These are phyloP conservation scores for Aspergillus sp. DNA, from an alignment of 2,329 filamentous ascomycete species.

Conservation along the genomic window DNA sequence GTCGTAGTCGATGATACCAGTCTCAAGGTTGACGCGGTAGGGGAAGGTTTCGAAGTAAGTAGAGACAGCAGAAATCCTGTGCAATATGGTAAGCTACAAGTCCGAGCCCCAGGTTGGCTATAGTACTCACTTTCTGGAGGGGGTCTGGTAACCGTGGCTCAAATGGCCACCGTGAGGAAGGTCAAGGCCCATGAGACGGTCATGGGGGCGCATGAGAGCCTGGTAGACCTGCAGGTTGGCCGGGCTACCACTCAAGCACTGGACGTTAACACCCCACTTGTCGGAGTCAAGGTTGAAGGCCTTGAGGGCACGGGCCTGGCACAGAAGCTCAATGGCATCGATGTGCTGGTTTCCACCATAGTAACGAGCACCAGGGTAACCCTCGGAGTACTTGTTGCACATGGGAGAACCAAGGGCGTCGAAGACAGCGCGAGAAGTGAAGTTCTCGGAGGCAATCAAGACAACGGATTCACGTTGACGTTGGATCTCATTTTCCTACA, in stretches of 20 bases:
- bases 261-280: slow-evolving; percentile 99
- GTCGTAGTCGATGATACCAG: slow-evolving; percentile 93
- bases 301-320: slow-evolving; percentile 89
- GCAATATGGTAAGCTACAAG: not conserved
- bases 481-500: slow-evolving; percentile 85
- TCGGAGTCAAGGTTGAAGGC: slow-evolving; percentile 82
- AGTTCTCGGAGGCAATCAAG: slow-evolving; percentile 98
- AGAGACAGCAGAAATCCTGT: slow-evolving; percentile 89
- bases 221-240: slow-evolving; percentile 99
- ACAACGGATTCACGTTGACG: slow-evolving; percentile 98
- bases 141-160: slow-evolving; percentile 95
- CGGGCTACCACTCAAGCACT: slow-evolving; percentile 87
- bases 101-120: not conserved
- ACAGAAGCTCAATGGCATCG: slow-evolving; percentile 90
- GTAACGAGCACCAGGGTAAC: slow-evolving; percentile 96
- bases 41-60: slow-evolving; percentile 99
- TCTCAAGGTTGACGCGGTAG: slow-evolving; percentile 86
- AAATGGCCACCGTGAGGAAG: slow-evolving; percentile 94
- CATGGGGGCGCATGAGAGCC: slow-evolving; percentile 87
- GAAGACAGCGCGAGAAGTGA: slow-evolving; percentile 97
- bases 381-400: slow-evolving; percentile 99
- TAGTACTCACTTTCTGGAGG: slow-evolving; percentile 70
- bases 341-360: slow-evolving; percentile 99
- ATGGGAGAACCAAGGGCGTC: slow-evolving; percentile 92
- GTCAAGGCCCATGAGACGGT: slow-evolving; percentile 95